Percentiles rank a stretch among this genome's conserved stretches.
Conservation (phyloP, 2,329 filamentous ascomycete species). For the Fusarium sp. region DNA sequence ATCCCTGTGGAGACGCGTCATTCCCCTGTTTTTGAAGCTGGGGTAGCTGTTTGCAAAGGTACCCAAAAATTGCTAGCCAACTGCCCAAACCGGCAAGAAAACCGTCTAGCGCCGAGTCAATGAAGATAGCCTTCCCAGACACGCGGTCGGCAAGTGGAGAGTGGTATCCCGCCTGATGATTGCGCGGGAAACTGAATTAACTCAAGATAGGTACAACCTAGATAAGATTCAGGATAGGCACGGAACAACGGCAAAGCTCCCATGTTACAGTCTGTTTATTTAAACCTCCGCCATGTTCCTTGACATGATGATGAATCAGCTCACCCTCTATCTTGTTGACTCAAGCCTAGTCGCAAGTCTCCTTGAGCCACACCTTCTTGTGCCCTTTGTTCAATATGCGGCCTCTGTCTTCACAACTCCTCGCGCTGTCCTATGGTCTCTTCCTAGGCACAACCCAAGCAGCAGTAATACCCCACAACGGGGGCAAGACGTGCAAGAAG, state of each 20-base stretch:
- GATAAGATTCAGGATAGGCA: neutral
- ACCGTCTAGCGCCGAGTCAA: neutral
- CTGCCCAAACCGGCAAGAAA: constrained; percentile 19
- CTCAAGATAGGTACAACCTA: neutral
- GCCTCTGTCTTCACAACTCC: constrained; percentile 8
- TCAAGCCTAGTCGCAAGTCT: neutral
- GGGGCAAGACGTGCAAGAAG: constrained; percentile 43
- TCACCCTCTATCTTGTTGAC: neutral
- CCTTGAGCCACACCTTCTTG: neutral
- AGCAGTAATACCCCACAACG: constrained; percentile 25
- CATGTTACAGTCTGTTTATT: neutral
- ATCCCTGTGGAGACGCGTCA: constrained; percentile 8
- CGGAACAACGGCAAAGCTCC: neutral
- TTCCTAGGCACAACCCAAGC: constrained; percentile 21
- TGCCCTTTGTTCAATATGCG: constrained; percentile 6
- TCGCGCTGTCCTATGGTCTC: constrained; percentile 21
- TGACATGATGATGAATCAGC: neutral
- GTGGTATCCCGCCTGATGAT: neutral
- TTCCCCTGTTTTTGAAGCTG: constrained; percentile 22
- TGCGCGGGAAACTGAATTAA: neutral
- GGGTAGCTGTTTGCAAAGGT: neutral
- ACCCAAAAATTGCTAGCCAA: constrained; percentile 18
- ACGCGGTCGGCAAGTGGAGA: neutral
- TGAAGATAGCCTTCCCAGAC: neutral
- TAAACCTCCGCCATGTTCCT: neutral